Conservation (phyloP, 1,284 basidiomycete species). For the Omphalotus olearius region DNA sequence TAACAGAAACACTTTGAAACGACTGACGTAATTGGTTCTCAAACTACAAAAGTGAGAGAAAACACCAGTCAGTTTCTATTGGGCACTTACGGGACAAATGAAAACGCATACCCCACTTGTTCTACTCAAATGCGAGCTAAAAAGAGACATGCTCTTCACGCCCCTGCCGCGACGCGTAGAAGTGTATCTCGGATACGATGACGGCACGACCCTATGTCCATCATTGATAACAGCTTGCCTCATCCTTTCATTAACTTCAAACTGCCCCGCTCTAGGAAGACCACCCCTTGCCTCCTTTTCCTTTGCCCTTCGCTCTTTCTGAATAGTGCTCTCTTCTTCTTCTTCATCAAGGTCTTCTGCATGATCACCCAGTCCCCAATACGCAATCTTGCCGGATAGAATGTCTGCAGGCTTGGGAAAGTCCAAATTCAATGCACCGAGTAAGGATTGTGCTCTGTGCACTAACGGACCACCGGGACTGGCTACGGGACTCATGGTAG, state of each 20-base stretch:
- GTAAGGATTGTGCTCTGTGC: slow-evolving; percentile 17
- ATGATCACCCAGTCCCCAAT: slow-evolving; percentile 41
- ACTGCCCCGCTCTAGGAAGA: slow-evolving; percentile 55
- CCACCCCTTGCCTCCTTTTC: slow-evolving; percentile 24
- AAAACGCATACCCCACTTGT: slow-evolving; percentile 10
- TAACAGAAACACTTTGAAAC: slow-evolving; percentile 6
- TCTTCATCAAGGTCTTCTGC: slow-evolving; percentile 28
- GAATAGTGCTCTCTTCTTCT: slow-evolving; percentile 16
- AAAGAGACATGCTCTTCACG: slow-evolving; percentile 16
- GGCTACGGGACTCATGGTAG: slow-evolving; percentile 57
- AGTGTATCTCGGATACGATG: slow-evolving; percentile 55
- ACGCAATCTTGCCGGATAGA: slow-evolving; percentile 47
- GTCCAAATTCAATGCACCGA: slow-evolving; percentile 28
- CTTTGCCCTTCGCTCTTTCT: slow-evolving; percentile 15
- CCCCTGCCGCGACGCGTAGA: slow-evolving; percentile 28
- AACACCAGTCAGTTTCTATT: slow-evolving; percentile 3
- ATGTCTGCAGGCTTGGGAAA: slow-evolving; percentile 63
- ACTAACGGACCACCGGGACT: slow-evolving; percentile 32
- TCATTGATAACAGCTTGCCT: slow-evolving; percentile 59
- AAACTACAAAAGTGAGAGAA: slow-evolving; percentile 2
- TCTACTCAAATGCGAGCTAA: neutral
- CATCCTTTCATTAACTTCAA: slow-evolving; percentile 34
- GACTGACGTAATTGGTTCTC: slow-evolving; percentile 5
- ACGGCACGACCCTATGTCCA: slow-evolving; percentile 48
- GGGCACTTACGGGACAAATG: slow-evolving; percentile 1